Evolutionary conservation across 1,284 basidiomycete species (phyloP), one percentile per base, ranked within the genome.

Genomic region (Cutaneotrichosporon sp.): DNA sequence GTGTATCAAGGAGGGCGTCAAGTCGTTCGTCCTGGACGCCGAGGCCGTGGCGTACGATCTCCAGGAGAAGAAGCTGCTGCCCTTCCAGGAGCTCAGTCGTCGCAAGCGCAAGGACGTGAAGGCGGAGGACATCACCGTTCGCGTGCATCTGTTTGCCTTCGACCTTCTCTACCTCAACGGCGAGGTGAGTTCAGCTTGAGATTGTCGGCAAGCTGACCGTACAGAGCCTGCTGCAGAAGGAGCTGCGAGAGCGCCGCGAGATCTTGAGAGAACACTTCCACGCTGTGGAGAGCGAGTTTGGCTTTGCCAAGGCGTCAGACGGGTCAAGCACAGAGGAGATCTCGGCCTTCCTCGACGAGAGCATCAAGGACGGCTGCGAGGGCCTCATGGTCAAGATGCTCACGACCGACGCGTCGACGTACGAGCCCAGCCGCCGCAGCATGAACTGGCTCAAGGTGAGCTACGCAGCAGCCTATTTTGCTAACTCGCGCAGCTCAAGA

Each of bases 361-460:
- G 91, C 76, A 92, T 99, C 67, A 95, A 94, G 75, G 94, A 97
- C 74, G 94, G 95, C 1, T 99, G 97, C 78, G 97, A 99, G 78
- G 97, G 97, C 3, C 84, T 99, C 54, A 97, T 99, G 97, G 93
- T 99, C 65, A 99, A 99, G 81, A 97, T 97, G 92, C 83, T 99
- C 14, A 90, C 94, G 43, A 91, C 87, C 25, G 87, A 91, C 42
- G 89, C 89, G 16, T 93, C 95, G 73, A 91, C 87, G 69, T 99
- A 99, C 77, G 94, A 98, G 78, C 97, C 97, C 2, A 95, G 91
- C 76, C 83, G 94, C 58, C 84, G 97, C 46, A 93, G 89, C 79
- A 91, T 98, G 66, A 98, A 99, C 76, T 99, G 97, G 97, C 83
- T 99, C 14, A 99, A 99, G 87, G 94, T 92, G 67, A 63, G 79